Base-by-base conservation (phyloP, 1,284 basidiomycete genomes). In the Malassezia pachydermatis region DNA sequence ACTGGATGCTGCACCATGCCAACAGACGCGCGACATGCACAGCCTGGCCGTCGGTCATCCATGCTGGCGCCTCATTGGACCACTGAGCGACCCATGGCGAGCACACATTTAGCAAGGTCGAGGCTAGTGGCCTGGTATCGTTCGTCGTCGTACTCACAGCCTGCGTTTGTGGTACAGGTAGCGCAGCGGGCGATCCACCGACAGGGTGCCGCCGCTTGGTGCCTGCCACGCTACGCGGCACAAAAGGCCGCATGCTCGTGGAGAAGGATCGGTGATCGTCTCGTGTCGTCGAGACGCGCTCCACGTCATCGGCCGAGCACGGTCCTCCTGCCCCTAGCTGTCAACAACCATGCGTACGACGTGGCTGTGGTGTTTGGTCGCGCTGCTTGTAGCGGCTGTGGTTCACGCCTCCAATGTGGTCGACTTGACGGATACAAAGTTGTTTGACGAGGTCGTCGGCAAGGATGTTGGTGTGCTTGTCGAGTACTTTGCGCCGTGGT, bases 401-500 rank as follows among this genome's bases (percentile, higher is more conserved):
- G 44, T 46, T 20, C 44, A 41, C 20, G 58, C 58, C 17, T 41
- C 58, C 45, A 63, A 65, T 41, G 67, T 67, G 9, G 45, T 67
- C 40, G 67, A 69, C 32, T 55, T 69, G 32, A 69, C 67, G 20
- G 48, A 57, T 35, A 65, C 59, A 14, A 57, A 57, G 41, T 58
- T 55, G 36, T 69, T 62, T 37, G 54, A 69, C 14, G 57, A 54
- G 30, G 39, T 55, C 29, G 57, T 69, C 24, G 67, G 65, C 40
- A 56, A 59, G 33, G 44, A 55, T 27, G 55, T 55, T 27, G 58
- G 58, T 22, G 60, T 61, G 24, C 59, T 69, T 30, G 62, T 70
- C 49, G 59, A 68, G 42, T 67, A 60, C 57, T 70, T 57, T 37
- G 68, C 68, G 4, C 68, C 67, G 14, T 71, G 68, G 68, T 71